A percentile compares a stretch with the other conserved stretches of the same genome.
Evolutionary conservation across 306 rosid species (phyloP).

Genomic region (Notholithocarpus densiflorus): DNA sequence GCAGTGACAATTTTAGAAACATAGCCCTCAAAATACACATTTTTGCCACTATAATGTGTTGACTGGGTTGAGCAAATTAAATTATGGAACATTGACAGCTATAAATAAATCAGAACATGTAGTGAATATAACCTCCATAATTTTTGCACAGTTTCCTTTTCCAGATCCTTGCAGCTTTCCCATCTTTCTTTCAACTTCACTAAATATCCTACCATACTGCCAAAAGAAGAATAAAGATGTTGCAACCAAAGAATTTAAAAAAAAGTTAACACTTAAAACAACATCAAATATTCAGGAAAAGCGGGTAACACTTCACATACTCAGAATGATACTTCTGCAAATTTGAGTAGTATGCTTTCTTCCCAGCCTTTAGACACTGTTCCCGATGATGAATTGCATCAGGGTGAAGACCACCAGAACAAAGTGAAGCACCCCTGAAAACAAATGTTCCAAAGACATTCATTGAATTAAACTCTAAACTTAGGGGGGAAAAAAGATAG

Average conservation of each 20-base stretch:
- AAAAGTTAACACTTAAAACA: constrained; percentile 9
- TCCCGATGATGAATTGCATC: constrained; percentile 60
- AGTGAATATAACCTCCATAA: constrained; percentile 54
- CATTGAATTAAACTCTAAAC: constrained; percentile 7
- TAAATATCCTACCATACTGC: constrained; percentile 78
- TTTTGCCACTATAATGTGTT: constrained; percentile 9
- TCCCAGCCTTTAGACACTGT: constrained; percentile 48
- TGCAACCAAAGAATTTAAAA: not conserved
- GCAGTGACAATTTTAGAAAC: constrained; percentile 5
- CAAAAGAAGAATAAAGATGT: constrained; percentile 29
- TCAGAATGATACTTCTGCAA: constrained; percentile 75
- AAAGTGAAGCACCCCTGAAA: constrained; percentile 82
- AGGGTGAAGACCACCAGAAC: constrained; percentile 88
- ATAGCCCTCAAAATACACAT: not conserved
- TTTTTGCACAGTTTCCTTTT: constrained; percentile 63
- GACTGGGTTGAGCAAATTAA: not conserved
- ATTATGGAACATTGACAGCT: not conserved
- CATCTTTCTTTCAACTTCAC: constrained; percentile 62
- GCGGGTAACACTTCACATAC: constrained; percentile 43
- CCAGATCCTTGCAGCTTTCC: constrained; percentile 69
- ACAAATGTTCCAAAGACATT: constrained; percentile 26
- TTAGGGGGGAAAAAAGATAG: not conserved
- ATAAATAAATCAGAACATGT: not conserved
- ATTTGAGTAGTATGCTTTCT: constrained; percentile 53
- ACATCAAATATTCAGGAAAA: constrained; percentile 1